Conservation (phyloP, 305 asterid genomes). For the Rubia balearica region DNA sequence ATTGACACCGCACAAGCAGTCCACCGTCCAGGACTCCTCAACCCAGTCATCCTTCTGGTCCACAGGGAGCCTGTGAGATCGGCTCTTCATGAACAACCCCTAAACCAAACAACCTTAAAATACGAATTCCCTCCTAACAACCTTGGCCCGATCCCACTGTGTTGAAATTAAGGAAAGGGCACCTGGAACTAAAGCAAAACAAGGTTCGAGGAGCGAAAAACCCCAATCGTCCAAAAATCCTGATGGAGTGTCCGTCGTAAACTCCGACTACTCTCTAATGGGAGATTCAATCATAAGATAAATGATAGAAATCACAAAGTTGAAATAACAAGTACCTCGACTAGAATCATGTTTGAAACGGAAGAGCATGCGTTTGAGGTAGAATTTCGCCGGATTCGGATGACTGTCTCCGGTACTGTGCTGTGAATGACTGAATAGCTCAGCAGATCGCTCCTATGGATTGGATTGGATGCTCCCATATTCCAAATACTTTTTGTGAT, state of each 20-base stretch:
- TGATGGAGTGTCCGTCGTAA: neutral
- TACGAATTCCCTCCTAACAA: neutral
- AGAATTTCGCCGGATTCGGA: neutral
- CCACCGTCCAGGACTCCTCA: slow-evolving; percentile 96
- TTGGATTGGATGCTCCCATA: neutral
- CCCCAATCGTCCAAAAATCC: neutral
- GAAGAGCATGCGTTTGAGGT: neutral
- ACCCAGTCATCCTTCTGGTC: slow-evolving; percentile 87
- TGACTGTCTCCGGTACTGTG: neutral
- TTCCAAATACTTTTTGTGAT: no score
- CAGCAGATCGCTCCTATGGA: neutral
- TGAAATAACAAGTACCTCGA: neutral
- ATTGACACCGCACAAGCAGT: slow-evolving; percentile 90
- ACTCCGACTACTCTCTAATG: neutral
- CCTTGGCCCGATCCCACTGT: neutral
- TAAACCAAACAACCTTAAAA: neutral
- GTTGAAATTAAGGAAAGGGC: neutral
- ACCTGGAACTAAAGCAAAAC: neutral
- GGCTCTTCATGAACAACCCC: slow-evolving; percentile 54
- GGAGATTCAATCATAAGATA: neutral
- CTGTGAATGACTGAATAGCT: neutral
- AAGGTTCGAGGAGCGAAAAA: neutral
- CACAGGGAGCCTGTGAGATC: slow-evolving; percentile 69
- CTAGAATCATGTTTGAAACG: neutral
- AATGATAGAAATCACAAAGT: neutral